Percentiles rank a stretch among this genome's conserved stretches.
Conservation (phyloP, 108 stramenopile genomes). For the Skeletonema grethae region DNA sequence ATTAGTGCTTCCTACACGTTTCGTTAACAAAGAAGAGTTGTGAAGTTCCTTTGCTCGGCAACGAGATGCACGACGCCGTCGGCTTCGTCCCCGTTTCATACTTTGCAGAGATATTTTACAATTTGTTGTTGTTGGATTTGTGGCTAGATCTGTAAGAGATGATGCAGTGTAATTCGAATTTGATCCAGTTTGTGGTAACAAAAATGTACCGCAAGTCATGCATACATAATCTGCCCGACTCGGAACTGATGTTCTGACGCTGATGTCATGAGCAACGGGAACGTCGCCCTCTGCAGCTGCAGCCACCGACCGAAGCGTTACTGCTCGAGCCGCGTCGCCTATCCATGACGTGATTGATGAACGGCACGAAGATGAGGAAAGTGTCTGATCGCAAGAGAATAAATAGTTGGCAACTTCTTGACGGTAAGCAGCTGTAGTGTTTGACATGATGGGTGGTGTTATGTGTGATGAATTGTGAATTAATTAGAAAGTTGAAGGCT, state of each 20-base stretch:
- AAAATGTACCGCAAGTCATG: slow-evolving; percentile 34
- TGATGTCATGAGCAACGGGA: not conserved
- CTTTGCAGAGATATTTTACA: slow-evolving; percentile 22
- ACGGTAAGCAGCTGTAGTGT: slow-evolving; percentile 7
- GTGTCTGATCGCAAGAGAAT: not conserved
- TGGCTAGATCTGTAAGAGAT: not conserved
- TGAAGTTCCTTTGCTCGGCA: slow-evolving; percentile 18
- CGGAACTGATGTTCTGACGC: not conserved
- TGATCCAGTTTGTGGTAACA: slow-evolving; percentile 10
- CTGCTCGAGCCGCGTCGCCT: slow-evolving; percentile 12
- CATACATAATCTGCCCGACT: slow-evolving; percentile 27
- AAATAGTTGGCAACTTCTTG: slow-evolving; percentile 17
- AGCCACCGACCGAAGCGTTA: slow-evolving; percentile 14
- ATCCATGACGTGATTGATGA: slow-evolving; percentile 17
- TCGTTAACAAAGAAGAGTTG: slow-evolving; percentile 15
- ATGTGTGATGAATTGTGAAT: no score
- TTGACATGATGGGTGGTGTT: not conserved
- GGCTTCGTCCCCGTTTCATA: slow-evolving; percentile 22
- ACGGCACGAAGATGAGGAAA: not conserved
- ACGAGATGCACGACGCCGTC: slow-evolving; percentile 40
- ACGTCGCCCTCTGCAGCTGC: not conserved
- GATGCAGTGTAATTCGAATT: not conserved
- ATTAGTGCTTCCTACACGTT: slow-evolving; percentile 14
- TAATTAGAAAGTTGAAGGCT: no score
- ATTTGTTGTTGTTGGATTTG: slow-evolving; percentile 1